phyloP scores from a whole-genome alignment of 208 protist genomes.

The Crithidia fasciculata region DNA sequence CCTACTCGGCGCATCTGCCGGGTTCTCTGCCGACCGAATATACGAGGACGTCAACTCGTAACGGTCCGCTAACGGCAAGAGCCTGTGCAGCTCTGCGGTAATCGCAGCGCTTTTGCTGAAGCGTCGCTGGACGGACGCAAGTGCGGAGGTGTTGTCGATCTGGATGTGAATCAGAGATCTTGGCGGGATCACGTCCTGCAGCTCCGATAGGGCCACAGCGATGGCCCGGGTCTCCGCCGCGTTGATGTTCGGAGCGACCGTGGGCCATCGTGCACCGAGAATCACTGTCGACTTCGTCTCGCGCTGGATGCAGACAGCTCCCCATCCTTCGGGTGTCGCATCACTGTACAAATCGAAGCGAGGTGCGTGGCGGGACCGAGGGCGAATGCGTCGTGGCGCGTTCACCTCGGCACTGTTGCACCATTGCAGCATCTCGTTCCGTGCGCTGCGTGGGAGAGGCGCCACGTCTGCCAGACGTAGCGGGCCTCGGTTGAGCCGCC shows the following conservation, averaged over 20 bases:
- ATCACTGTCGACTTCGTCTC: not conserved
- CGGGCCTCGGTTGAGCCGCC: not conserved
- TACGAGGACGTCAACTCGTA: too few species aligned
- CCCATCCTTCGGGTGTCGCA: not conserved
- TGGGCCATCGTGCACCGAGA: not conserved
- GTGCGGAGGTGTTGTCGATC: not conserved
- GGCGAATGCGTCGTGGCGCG: not conserved
- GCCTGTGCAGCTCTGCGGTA: too few species aligned
- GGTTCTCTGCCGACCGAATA: too few species aligned
- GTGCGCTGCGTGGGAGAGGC: not conserved
- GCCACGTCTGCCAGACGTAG: not conserved
- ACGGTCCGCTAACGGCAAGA: too few species aligned
- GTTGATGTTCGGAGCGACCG: not conserved
- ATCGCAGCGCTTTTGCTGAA: too few species aligned
- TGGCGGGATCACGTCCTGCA: not conserved
- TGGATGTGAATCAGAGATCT: not conserved
- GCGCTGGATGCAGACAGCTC: not conserved
- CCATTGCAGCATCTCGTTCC: not conserved
- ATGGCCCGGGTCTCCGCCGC: not conserved
- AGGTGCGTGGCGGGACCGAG: not conserved
- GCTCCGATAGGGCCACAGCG: not conserved
- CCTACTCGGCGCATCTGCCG: too few species aligned
- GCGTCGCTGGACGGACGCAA: not conserved
- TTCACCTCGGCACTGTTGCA: not conserved
- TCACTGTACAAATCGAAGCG: not conserved